Evolutionary conservation across 768 basidiomycete species (phyloP), one percentile per base, ranked within the genome.

Genomic region (Psilocybe cyanescens): DNA sequence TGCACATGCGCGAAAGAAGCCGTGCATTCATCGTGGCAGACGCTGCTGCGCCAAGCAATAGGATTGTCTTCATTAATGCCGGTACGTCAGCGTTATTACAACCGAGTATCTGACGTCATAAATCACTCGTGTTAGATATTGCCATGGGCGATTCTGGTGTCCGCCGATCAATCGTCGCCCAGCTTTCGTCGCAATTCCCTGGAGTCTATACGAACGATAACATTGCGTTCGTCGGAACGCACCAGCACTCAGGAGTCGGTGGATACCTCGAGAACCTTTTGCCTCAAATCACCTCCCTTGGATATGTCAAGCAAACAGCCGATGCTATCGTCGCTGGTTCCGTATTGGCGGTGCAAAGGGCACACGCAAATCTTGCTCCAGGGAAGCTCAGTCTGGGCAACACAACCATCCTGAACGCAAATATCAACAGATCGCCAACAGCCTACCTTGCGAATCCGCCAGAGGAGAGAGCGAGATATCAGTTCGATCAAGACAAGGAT

Each of bases 131-230:
- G 39, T 49, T 31, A 87, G 91, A 94, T 70, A 91, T 92, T 54
- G 89, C 86, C 45, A 91, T 92, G 88, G 91, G 91, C 9, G 92
- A 92, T 72, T 86, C 84, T 2, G 91, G 90, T 28, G 76, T 91
- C 39, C 87, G 91, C 33, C 85, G 90, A 29, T 83, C 85, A 12
- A 86, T 94, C 65, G 81, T 93, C 30, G 70, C 79, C 3, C 74
- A 82, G 44, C 80, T 93, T 8, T 79, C 86, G 6, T 64, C 78
- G 8, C 74, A 81, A 47, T 90, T 83, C 68, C 85, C 88, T 1
- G 85, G 84, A 0, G 61, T 92, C 1, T 94, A 92, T 74, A 84
- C 79, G 9, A 75, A 87, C 63, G 77, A 76, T n/a, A 94, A 94
- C 65, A 83, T 90, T 59, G 91, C 91, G 2, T 86, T 93, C 62